Conservation (phyloP, 345 rosid species). For the Eucalyptus guilfoylei region DNA sequence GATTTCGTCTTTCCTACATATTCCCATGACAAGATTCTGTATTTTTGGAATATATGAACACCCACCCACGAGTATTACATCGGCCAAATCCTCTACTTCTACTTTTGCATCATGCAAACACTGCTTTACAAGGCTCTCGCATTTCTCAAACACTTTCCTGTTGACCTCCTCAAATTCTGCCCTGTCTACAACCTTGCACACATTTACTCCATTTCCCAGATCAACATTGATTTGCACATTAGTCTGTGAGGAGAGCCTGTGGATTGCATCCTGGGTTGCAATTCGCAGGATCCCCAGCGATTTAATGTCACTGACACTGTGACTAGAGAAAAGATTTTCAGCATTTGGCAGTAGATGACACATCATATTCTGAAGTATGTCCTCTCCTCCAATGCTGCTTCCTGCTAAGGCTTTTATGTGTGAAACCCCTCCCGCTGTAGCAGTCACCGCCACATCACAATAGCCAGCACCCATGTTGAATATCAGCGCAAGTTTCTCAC, state of each 20-base stretch:
- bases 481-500: slow-evolving; percentile 73
- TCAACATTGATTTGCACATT: slow-evolving; percentile 52
- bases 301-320: slow-evolving; percentile 23
- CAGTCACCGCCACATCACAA: slow-evolving; percentile 68
- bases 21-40: slow-evolving; percentile 20
- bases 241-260: slow-evolving; percentile 35
- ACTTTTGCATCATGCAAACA: slow-evolving; percentile 69
- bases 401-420: slow-evolving; percentile 78
- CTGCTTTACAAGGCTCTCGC: slow-evolving; percentile 44
- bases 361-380: slow-evolving; percentile 68
- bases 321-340: slow-evolving; percentile 28
- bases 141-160: slow-evolving; percentile 39
- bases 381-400: slow-evolving; percentile 72
- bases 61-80: slow-evolving; percentile 81
- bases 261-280: slow-evolving; percentile 69
- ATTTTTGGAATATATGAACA: slow-evolving; percentile 62
- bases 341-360: slow-evolving; percentile 32
- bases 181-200: slow-evolving; percentile 32
- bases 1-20: slow-evolving; percentile 45
- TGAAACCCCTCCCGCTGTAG: slow-evolving; percentile 95
- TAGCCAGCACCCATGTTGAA: slow-evolving; percentile 91
- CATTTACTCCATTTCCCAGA: slow-evolving; percentile 43
- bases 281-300: slow-evolving; percentile 54
- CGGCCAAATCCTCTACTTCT: slow-evolving; percentile 35
- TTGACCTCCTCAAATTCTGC: slow-evolving; percentile 73